These are phyloP conservation scores for Sonneratia alba DNA, from an alignment of 345 rosid species.

Conservation along the genomic window DNA sequence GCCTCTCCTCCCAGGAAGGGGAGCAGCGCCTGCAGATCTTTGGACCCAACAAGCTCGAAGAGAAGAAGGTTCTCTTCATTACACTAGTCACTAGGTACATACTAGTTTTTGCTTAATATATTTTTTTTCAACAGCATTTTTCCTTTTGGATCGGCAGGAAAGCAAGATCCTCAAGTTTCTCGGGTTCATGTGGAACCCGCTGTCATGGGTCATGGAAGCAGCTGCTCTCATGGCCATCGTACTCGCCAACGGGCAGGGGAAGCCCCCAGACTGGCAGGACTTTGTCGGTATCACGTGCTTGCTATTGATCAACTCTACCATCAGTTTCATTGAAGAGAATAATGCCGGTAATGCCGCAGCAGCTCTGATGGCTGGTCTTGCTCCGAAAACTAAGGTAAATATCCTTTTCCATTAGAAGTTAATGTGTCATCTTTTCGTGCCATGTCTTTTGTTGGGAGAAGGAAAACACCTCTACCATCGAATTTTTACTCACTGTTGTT, in stretches of 20 bases:
- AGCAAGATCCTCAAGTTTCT: conserved; percentile 32
- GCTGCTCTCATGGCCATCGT: conserved; percentile 40
- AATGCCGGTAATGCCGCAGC: conserved; percentile 39
- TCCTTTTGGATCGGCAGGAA: conserved; percentile 14
- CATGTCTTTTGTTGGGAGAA: too few species aligned
- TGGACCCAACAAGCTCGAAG: conserved; percentile 47
- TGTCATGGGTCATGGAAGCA: conserved; percentile 38
- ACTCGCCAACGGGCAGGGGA: conserved; percentile 25
- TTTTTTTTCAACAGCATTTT: neutral
- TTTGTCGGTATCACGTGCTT: conserved; percentile 29
- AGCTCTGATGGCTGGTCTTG: conserved; percentile 38
- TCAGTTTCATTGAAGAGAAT: conserved; percentile 34
- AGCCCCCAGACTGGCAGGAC: conserved; percentile 34
- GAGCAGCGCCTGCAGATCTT: conserved; percentile 30
- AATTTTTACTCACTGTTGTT: too few species aligned
- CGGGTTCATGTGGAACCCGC: conserved; percentile 40
- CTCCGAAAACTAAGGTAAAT: conserved; percentile 30
- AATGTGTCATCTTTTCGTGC: too few species aligned
- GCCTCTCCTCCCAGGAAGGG: conserved; percentile 31
- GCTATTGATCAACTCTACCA: conserved; percentile 33
- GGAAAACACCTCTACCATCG: too few species aligned
- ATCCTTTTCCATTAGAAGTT: too few species aligned
- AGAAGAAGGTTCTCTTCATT: conserved; percentile 24
- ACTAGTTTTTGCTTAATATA: too few species aligned
- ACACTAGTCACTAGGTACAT: neutral